Evolutionary conservation across 1,284 basidiomycete genomes (phyloP).

Genomic region (Anthracocystis walkeri): DNA sequence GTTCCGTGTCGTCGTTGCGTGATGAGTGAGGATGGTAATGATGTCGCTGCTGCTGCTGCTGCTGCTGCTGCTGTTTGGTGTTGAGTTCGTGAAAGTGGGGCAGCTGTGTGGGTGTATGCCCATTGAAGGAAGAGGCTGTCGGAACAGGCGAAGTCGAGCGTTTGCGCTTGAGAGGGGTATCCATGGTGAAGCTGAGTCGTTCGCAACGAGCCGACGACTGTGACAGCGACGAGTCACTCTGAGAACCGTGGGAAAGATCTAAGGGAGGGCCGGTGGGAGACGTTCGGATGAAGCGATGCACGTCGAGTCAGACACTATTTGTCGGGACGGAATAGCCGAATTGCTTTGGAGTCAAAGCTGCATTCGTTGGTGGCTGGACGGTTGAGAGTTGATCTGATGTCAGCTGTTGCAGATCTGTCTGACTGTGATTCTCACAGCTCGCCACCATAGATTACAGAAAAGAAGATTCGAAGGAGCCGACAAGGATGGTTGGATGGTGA

Average conservation of each 20-base stretch:
- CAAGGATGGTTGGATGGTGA: conserved; percentile 6
- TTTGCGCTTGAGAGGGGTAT: conserved; percentile 25
- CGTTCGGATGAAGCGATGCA: conserved; percentile 13
- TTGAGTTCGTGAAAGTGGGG: conserved; percentile 26
- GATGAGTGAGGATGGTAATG: conserved; percentile 14
- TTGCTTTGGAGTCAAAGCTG: not conserved
- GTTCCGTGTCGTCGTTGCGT: conserved; percentile 14
- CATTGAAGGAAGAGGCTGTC: not conserved
- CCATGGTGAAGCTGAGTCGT: conserved; percentile 14
- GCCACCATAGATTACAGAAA: not conserved
- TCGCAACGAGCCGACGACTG: not conserved
- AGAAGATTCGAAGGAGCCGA: conserved; percentile 8
- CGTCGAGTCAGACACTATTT: conserved; percentile 15
- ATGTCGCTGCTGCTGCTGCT: not conserved
- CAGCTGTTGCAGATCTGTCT: not conserved
- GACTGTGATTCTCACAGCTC: not conserved
- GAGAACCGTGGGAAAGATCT: not conserved
- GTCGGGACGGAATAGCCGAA: conserved; percentile 6
- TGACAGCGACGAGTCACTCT: conserved; percentile 19
- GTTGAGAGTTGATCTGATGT: not conserved
- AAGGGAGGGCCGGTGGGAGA: conserved; percentile 4
- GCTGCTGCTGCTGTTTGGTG: conserved; percentile 17
- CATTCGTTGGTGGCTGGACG: not conserved
- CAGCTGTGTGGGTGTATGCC: conserved; percentile 12
- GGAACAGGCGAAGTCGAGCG: conserved; percentile 24